Conservation (phyloP, 768 basidiomycete species). For the Serendipita sp. region DNA sequence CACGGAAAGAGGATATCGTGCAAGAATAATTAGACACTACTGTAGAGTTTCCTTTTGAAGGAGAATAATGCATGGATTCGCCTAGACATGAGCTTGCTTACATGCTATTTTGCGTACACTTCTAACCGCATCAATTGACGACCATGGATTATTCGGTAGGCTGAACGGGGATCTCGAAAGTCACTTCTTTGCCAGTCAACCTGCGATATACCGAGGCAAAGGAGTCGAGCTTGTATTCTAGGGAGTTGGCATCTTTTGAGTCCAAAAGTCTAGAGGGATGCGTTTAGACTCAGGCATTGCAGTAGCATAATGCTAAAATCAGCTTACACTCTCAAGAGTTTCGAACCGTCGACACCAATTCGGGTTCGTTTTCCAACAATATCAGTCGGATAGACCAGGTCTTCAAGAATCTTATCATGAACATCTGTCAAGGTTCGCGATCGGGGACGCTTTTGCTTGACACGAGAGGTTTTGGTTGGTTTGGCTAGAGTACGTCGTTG, state of each 20-base stretch:
- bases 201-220: constrained; percentile 95
- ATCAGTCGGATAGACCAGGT: constrained; percentile 97
- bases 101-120: not conserved
- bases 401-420: constrained; percentile 97
- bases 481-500: constrained; percentile 98
- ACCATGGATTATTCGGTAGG: not conserved
- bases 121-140: not conserved
- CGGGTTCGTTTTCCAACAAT: constrained; percentile 98
- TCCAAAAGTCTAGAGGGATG: constrained; percentile 65
- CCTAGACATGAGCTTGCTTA: not conserved
- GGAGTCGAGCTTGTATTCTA: constrained; percentile 99
- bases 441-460: constrained; percentile 91
- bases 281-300: constrained; percentile 8
- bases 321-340: constrained; percentile 93
- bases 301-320: not conserved
- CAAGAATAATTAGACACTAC: constrained; percentile 34
- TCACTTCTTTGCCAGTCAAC: constrained; percentile 92
- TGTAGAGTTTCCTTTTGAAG: not conserved
- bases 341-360: constrained; percentile 82
- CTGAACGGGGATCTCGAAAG: constrained; percentile 72
- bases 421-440: constrained; percentile 93
- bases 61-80: constrained; percentile 1
- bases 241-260: constrained; percentile 90
- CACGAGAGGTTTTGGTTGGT: constrained; percentile 83
- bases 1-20: constrained; percentile 94